Evolutionary conservation across 257 asterid species (phyloP).

Genomic region (Knoxia roxburghii): DNA sequence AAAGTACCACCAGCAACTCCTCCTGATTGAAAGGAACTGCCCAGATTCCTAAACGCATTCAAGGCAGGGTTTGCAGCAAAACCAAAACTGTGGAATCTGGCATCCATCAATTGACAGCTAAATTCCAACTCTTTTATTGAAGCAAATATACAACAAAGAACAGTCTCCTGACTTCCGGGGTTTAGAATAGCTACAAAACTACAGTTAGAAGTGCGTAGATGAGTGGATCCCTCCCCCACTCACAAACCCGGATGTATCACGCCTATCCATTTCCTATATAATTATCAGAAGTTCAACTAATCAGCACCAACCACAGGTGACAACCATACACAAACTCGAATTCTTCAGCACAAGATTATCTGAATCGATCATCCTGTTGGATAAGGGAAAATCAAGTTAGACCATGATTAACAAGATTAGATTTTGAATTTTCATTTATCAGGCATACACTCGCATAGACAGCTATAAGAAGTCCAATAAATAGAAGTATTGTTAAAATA

Average conservation of each 20-base stretch:
- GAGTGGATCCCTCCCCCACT: slow-evolving; percentile 86
- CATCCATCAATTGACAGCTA: slow-evolving; percentile 62
- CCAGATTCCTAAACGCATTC: slow-evolving; percentile 56
- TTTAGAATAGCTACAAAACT: slow-evolving; percentile 36
- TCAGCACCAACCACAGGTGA: slow-evolving; percentile 33
- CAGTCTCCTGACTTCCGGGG: slow-evolving; percentile 90
- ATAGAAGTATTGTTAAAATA: neutral
- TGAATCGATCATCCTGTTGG: slow-evolving; percentile 48
- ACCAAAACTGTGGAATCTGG: slow-evolving; percentile 59
- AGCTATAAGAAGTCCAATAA: neutral
- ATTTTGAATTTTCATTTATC: neutral
- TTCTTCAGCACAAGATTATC: slow-evolving; percentile 18
- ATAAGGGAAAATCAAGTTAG: slow-evolving; percentile 20
- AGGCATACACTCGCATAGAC: neutral
- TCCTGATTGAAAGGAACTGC: slow-evolving; percentile 45
- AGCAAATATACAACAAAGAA: slow-evolving; percentile 44
- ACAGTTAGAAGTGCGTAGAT: slow-evolving; percentile 60
- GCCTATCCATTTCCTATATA: slow-evolving; percentile 62
- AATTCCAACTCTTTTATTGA: slow-evolving; percentile 33
- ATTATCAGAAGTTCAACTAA: slow-evolving; percentile 13
- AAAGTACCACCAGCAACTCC: slow-evolving; percentile 34
- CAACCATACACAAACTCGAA: slow-evolving; percentile 23
- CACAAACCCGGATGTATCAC: slow-evolving; percentile 95
- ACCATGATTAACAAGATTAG: neutral
- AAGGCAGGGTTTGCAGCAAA: slow-evolving; percentile 63